Conservation (phyloP, 2,329 filamentous ascomycete genomes). For the Ascochyta fabae region DNA sequence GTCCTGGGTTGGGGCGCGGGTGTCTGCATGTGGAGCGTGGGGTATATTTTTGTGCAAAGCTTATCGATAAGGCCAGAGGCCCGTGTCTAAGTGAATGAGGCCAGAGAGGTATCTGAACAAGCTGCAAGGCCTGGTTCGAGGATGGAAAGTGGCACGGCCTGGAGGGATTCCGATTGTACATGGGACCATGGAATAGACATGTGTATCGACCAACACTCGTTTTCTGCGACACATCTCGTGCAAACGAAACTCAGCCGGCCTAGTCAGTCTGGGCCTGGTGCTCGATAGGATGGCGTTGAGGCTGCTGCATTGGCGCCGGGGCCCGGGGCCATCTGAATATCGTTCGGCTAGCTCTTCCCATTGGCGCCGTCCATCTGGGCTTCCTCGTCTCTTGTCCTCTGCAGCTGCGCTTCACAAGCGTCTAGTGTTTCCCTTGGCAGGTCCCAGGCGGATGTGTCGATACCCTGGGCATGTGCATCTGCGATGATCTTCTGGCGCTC, state of each 20-base stretch:
- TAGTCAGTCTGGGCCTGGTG: no score
- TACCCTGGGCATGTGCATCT: constrained; percentile 45
- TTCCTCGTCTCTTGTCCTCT: constrained; percentile 31
- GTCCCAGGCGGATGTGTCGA: constrained; percentile 42
- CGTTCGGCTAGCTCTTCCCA: constrained; percentile 14
- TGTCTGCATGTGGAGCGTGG: constrained; percentile 14
- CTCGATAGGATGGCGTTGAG: no score
- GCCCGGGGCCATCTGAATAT: background rate
- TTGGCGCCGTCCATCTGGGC: constrained; percentile 22
- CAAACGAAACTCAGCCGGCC: no score
- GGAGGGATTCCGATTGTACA: background rate
- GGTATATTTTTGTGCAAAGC: constrained; percentile 17
- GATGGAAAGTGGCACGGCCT: background rate
- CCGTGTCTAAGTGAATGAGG: constrained; percentile 8
- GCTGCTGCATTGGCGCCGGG: background rate
- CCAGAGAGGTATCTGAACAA: background rate
- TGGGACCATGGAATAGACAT: no score
- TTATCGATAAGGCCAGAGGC: constrained; percentile 13
- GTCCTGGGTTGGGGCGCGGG: background rate
- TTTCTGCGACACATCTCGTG: no score
- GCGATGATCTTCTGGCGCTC: constrained; percentile 47
- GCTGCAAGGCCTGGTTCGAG: no score
- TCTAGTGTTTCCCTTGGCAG: constrained; percentile 38
- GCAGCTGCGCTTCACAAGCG: constrained; percentile 36
- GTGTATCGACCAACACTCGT: no score